Evolutionary conservation across 2,329 filamentous ascomycete genomes (phyloP), one percentile per base, ranked within the genome.

Genomic region (Lecanicillium sp.): DNA sequence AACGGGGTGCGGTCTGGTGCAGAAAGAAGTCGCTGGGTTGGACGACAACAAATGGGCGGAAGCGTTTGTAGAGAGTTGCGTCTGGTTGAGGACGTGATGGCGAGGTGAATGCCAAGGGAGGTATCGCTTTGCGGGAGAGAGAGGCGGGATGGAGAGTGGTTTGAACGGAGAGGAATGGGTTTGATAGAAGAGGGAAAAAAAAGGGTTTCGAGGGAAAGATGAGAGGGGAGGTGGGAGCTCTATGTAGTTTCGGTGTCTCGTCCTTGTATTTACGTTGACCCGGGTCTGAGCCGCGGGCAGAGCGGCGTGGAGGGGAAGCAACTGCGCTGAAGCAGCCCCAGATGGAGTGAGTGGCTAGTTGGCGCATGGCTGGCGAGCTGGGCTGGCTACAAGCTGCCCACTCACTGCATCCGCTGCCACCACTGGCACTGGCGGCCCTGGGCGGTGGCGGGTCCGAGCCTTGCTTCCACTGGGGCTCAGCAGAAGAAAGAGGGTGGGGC

Each of bases 401-500:
- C 7, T 14, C 42, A 15, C 19, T 14, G 40, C 27, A 8, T 17
- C 15, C 17, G 29, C 26, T 19, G 23, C 15, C 11, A 39, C 29
- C 11, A 10, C 29, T n/a, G 26, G 23, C 15, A 23, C 37, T 27
- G 37, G 32, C 32, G 26, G 6, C 12, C 36, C 23, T 33, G 27
- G 23, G 44, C 33, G 33, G 33, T 20, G 33, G 44, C 32, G 42
- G 42, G 42, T 38, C 35, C 44, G 15, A 46, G 44, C 44, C 44
- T 46, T 37, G n/a, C n/a, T n/a, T n/a, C n/a, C n/a, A n/a, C n/a
- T 20, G 44, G 29, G 35, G 41, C 41, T 44, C 41, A 46, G 33
- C 43, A 14, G 21, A 29, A n/a, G n/a, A n/a, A n/a, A n/a, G 35
- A 30, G 36, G 44, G 44, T 15, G 43, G 26, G 14, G 12, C 17